Conservation (phyloP, 495 filamentous ascomycete genomes). For the Penicillium ucsense region DNA sequence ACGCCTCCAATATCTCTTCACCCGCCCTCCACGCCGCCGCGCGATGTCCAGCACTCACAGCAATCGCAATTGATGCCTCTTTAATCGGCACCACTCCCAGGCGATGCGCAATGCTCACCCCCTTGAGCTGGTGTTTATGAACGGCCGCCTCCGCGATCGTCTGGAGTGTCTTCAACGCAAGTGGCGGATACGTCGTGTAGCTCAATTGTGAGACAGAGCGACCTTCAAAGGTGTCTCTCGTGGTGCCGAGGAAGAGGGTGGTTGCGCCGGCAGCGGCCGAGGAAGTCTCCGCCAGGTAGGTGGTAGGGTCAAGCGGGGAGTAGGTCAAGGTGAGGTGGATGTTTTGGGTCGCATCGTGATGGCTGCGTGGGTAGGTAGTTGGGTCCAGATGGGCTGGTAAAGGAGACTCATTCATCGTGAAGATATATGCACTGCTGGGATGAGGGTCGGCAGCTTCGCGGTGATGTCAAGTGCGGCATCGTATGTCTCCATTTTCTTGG, state of each 20-base stretch:
- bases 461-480: not conserved
- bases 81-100: slow-evolving; percentile 76
- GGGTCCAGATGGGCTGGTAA: slow-evolving; percentile 30
- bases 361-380: slow-evolving; percentile 32
- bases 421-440: slow-evolving; percentile 4
- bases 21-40: slow-evolving; percentile 80
- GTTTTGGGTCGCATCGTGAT: slow-evolving; percentile 17
- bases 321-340: slow-evolving; percentile 47
- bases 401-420: slow-evolving; percentile 9
- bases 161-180: slow-evolving; percentile 67
- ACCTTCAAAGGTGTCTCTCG: slow-evolving; percentile 68
- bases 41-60: slow-evolving; percentile 78
- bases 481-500: not conserved
- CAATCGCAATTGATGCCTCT: slow-evolving; percentile 88
- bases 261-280: slow-evolving; percentile 80
- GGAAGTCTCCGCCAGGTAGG: slow-evolving; percentile 56
- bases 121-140: slow-evolving; percentile 50
- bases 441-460: not conserved
- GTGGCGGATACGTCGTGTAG: slow-evolving; percentile 72
- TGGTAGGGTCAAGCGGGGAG: slow-evolving; percentile 46
- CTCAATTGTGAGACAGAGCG: slow-evolving; percentile 67
- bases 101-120: slow-evolving; percentile 76
- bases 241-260: slow-evolving; percentile 82
- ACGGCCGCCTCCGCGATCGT: slow-evolving; percentile 53
- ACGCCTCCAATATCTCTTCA: slow-evolving; percentile 80